Base-by-base conservation (phyloP, 2,329 filamentous ascomycete genomes). In the Monilinia fructicola region DNA sequence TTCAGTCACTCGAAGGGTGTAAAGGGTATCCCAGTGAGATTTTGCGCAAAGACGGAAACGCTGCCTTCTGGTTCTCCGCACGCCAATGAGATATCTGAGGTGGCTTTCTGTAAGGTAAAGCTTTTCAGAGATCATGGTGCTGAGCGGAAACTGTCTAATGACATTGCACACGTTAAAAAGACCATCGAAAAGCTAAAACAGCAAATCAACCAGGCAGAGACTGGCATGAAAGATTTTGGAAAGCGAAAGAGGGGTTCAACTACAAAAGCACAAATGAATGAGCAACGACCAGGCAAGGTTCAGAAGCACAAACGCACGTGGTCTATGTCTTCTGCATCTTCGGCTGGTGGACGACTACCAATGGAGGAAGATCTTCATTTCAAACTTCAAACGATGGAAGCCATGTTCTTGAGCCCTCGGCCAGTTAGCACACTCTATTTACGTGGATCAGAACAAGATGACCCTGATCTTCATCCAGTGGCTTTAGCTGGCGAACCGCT, bases 1-100 rank as follows among this genome's bases (percentile, higher is more conserved):
- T 99, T 98, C 77, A 98, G 94, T 77, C 95, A 98, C 76, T 98
- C 95, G 12, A 99, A 99, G 76, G 95, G 95, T 55, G 95, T 99
- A 59, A 99, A 98, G 79, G 95, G 95, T 46, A 97, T 98, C 71
- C 94, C 95, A 0, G 93, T 99, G 5, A 84, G 95, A 65, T 84
- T 98, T 0, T 98, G 94, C 77, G 88, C 93, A 18, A 98, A 98
- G 79, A 98, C 95, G 0, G 90, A 90, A 70, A 78, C 88, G 14
- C 68, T 94, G 1, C 79, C 84, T 0, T 79, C 82, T 21, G 83
- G 84, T 35, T 81, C 83, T 1, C 80, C 79, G 18, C 77, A 81
- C 1, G 75, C 78, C 11, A 82, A 82, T 10, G 78, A 80, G 38
- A 76, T 79, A 21, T 80, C 86, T 1, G 93, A 98, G 77, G 88